Evolutionary conservation across 163 green algal genomes (phyloP).

Genomic region (Trebouxiophyceae sp.): DNA sequence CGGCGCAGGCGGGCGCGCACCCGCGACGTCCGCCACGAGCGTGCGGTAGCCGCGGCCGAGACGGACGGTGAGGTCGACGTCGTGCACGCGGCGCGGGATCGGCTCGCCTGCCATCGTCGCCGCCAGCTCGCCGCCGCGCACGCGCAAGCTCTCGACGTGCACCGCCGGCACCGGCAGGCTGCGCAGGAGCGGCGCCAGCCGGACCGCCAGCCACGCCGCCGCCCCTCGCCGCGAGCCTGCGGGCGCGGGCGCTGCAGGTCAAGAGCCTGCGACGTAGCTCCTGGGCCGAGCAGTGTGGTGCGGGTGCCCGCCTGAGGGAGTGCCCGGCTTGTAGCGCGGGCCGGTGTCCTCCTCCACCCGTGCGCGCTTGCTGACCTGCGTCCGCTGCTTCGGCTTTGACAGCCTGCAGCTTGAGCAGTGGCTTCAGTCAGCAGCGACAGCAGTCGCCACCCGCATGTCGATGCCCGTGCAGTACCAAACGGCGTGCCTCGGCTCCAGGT

Average conservation of each 20-base stretch:
- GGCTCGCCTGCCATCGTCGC: slow-evolving; percentile 39
- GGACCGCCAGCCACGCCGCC: slow-evolving; percentile 1
- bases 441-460: too few relatives aligned
- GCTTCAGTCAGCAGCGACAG: too few relatives aligned
- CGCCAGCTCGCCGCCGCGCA: slow-evolving; percentile 26
- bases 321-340: background rate
- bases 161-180: slow-evolving; percentile 17
- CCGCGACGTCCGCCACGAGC: slow-evolving; percentile 47
- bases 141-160: slow-evolving; percentile 31
- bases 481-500: too few relatives aligned
- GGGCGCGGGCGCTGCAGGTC: too few relatives aligned
- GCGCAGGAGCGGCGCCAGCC: background rate
- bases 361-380: background rate
- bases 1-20: background rate
- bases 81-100: slow-evolving; percentile 36
- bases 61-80: slow-evolving; percentile 26
- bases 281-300: too few relatives aligned
- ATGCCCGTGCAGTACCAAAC: too few relatives aligned
- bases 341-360: background rate
- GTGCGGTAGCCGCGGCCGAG: slow-evolving; percentile 47
- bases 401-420: too few relatives aligned
- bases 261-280: too few relatives aligned
- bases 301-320: background rate
- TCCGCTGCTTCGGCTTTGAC: too few relatives aligned
- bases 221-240: too few relatives aligned